These are phyloP conservation scores for Tulasnella sp. DNA, from an alignment of 768 basidiomycete species.

Conservation along the genomic window DNA sequence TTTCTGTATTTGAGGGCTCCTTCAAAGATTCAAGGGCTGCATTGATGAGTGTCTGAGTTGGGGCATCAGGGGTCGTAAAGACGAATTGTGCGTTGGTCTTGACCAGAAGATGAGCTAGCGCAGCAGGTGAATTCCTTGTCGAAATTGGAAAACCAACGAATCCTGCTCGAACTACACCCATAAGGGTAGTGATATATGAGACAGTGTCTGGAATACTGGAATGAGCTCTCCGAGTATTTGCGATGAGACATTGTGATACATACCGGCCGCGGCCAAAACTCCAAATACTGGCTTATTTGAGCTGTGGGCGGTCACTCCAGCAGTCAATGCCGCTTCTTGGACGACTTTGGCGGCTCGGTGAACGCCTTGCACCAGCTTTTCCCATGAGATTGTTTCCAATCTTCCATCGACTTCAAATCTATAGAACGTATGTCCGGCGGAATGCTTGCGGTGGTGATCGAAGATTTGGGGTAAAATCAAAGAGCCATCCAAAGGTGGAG, in stretches of 20 bases:
- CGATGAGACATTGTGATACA: constrained; percentile 15
- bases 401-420: constrained; percentile 20
- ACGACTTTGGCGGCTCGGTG: constrained; percentile 17
- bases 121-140: constrained; percentile 26
- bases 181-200: constrained; percentile 15
- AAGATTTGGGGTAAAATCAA: constrained; percentile 28
- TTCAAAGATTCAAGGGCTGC: constrained; percentile 2
- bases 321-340: constrained; percentile 16
- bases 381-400: constrained; percentile 5
- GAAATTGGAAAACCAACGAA: constrained; percentile 27
- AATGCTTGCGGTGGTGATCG: constrained; percentile 25
- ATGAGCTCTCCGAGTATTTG: too few species aligned
- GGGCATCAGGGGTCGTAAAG: constrained; percentile 13
- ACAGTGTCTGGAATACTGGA: constrained; percentile 27
- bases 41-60: constrained; percentile 19
- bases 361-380: too few species aligned
- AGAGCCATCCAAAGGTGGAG: constrained; percentile 27
- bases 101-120: constrained; percentile 28
- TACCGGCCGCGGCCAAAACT: constrained; percentile 2
- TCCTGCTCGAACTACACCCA: constrained; percentile 18
- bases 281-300: not conserved
- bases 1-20: not conserved
- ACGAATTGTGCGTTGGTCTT: constrained; percentile 16
- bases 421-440: constrained; percentile 27
- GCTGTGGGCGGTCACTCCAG: not conserved